These are phyloP conservation scores for Astrothelium subdiscretum DNA, from an alignment of 495 filamentous ascomycete species.

Conservation along the genomic window DNA sequence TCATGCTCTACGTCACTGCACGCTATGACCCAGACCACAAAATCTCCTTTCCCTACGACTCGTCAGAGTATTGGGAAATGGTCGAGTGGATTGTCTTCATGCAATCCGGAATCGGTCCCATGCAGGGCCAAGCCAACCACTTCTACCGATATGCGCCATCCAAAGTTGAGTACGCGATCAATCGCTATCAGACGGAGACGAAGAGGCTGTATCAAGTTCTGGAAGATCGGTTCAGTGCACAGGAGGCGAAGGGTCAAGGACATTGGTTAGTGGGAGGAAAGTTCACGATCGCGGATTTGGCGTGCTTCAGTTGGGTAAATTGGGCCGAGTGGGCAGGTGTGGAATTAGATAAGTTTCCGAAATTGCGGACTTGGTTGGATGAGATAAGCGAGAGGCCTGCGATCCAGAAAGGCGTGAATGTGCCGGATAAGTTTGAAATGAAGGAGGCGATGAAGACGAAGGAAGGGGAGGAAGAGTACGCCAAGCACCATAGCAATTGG, in stretches of 20 bases:
- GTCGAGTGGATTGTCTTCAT: constrained; percentile 37
- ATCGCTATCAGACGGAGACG: constrained; percentile 65
- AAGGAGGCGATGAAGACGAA: constrained; percentile 18
- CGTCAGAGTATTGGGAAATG: constrained; percentile 34
- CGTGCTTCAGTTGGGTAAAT: constrained; percentile 17
- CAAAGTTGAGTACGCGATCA: constrained; percentile 67
- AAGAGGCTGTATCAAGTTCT: constrained; percentile 65
- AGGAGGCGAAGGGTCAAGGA: neutral
- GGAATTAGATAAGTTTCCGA: constrained; percentile 10
- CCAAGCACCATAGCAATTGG: constrained; percentile 14
- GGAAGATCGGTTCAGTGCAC: constrained; percentile 28
- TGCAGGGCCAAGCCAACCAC: constrained; percentile 79
- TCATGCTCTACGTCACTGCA: constrained; percentile 38
- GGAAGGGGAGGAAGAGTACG: constrained; percentile 18
- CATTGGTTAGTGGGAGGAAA: constrained; percentile 14
- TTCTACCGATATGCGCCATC: constrained; percentile 73
- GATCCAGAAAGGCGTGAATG: constrained; percentile 11
- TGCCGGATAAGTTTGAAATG: constrained; percentile 18
- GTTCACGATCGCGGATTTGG: constrained; percentile 15
- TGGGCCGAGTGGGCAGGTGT: constrained; percentile 20
- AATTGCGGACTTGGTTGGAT: constrained; percentile 14
- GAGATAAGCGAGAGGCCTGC: constrained; percentile 8
- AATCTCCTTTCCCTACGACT: constrained; percentile 34
- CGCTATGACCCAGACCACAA: constrained; percentile 36
- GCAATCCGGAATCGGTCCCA: constrained; percentile 66